A percentile compares a stretch with the other conserved stretches of the same genome.
phyloP scores from a whole-genome alignment of 805 yeast genomes.

The Saccharomyces paradoxus region DNA sequence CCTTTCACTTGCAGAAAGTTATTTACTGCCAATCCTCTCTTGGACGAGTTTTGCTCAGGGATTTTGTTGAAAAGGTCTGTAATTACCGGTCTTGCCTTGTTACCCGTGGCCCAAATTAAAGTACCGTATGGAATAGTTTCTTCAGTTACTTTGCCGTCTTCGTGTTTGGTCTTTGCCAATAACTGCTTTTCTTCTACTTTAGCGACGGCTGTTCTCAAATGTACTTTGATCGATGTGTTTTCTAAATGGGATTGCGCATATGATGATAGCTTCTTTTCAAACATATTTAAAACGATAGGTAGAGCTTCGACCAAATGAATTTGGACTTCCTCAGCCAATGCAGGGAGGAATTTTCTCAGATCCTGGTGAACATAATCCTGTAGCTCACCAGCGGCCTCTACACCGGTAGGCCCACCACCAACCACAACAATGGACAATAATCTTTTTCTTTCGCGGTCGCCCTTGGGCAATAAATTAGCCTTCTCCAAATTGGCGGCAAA shows the following conservation, averaged over 20 bases:
- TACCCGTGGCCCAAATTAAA: conserved; percentile 96
- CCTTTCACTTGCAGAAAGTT: conserved; percentile 78
- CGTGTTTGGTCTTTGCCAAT: conserved; percentile 60
- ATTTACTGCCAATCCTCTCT: conserved; percentile 80
- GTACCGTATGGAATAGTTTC: conserved; percentile 74
- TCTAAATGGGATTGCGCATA: conserved; percentile 37
- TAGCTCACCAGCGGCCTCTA: conserved; percentile 91
- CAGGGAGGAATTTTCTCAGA: conserved; percentile 79
- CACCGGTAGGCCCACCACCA: conserved; percentile 99
- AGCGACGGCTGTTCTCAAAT: conserved; percentile 81
- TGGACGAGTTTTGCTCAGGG: conserved; percentile 71
- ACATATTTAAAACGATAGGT: conserved; percentile 69
- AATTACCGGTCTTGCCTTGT: conserved; percentile 71
- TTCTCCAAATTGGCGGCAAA: conserved; percentile 84
- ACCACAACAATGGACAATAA: conserved; percentile 81
- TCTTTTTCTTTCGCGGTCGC: conserved; percentile 75
- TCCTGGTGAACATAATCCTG: conserved; percentile 93
- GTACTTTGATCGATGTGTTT: conserved; percentile 57
- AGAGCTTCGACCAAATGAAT: conserved; percentile 85
- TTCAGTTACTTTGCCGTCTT: conserved; percentile 60
- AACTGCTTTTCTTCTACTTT: conserved; percentile 69
- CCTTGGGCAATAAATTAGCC: conserved; percentile 73
- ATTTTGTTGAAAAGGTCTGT: conserved; percentile 60
- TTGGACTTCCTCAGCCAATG: conserved; percentile 72
- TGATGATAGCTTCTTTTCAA: conserved; percentile 36